Evolutionary conservation across 495 filamentous ascomycete species (phyloP).

Genomic region (Astrothelium subdiscretum): DNA sequence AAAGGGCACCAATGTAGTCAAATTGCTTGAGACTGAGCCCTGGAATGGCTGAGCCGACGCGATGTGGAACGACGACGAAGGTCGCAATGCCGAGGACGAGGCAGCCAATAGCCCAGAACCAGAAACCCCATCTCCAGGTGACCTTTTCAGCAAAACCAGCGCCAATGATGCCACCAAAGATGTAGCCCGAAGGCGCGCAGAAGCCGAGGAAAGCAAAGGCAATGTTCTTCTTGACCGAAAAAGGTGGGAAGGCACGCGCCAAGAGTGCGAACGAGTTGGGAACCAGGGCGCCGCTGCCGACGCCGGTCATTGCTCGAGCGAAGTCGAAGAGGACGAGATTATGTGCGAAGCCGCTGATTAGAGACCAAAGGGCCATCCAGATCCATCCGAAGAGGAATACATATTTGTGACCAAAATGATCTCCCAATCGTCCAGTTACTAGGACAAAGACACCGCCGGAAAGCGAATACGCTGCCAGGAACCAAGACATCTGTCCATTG

Average conservation of each 20-base stretch:
- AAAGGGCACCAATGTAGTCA: constrained; percentile 39
- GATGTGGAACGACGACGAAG: constrained; percentile 37
- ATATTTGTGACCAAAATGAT: constrained; percentile 54
- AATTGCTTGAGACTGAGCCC: constrained; percentile 23
- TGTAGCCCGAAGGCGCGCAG: constrained; percentile 38
- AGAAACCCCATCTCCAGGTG: constrained; percentile 62
- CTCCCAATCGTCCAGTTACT: constrained; percentile 27
- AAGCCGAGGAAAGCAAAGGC: constrained; percentile 40
- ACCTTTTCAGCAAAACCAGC: constrained; percentile 36
- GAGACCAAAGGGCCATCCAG: constrained; percentile 64
- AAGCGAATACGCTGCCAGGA: background rate
- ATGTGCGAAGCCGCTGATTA: constrained; percentile 60
- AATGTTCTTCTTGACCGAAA: background rate
- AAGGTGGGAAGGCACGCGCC: background rate
- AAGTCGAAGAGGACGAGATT: constrained; percentile 62
- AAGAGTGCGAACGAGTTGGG: constrained; percentile 57
- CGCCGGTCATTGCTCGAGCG: constrained; percentile 64
- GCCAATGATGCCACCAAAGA: constrained; percentile 40
- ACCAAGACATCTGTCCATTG: constrained; percentile 11
- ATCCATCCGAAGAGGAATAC: constrained; percentile 55
- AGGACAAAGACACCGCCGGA: background rate
- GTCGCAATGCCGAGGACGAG: constrained; percentile 30
- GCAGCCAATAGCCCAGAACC: constrained; percentile 40
- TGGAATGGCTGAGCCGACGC: constrained; percentile 11
- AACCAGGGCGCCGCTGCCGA: constrained; percentile 67